A percentile compares a stretch with the other conserved stretches of the same genome.
Conservation (phyloP, 2,329 filamentous ascomycete genomes). For the Xylaria sp. region DNA sequence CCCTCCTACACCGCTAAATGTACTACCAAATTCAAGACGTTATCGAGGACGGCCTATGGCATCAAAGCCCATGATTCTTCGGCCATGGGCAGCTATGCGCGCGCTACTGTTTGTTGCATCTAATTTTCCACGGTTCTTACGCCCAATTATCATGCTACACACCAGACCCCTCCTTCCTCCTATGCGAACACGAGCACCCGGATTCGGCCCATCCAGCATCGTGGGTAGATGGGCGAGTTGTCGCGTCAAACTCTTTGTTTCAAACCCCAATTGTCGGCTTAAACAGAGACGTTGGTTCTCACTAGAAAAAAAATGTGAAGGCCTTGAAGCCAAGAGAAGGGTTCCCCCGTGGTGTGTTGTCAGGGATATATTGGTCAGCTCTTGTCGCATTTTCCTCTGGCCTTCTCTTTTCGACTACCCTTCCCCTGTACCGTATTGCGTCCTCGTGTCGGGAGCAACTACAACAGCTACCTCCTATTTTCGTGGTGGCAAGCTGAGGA, state of each 20-base stretch:
- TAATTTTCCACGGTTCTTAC: slow-evolving; percentile 6
- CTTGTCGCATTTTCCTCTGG: not conserved
- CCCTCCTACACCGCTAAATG: slow-evolving; percentile 4
- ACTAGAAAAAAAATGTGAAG: slow-evolving; percentile 1
- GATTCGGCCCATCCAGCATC: slow-evolving; percentile 4
- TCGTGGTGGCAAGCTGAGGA: not conserved
- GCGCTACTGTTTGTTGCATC: slow-evolving; percentile 8
- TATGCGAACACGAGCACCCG: slow-evolving; percentile 9
- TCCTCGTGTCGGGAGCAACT: not conserved
- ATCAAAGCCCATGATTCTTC: not conserved
- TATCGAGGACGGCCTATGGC: slow-evolving; percentile 6
- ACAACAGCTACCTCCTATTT: not conserved
- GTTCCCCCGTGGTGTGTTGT: not conserved
- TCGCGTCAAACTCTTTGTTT: slow-evolving; percentile 3
- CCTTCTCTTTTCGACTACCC: not conserved
- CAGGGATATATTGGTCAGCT: not conserved
- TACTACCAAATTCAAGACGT: slow-evolving; percentile 14
- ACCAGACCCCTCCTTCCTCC: slow-evolving; percentile 8
- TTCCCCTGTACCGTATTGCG: not conserved
- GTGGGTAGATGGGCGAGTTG: slow-evolving; percentile 3
- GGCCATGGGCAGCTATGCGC: not conserved
- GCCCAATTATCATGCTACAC: slow-evolving; percentile 3
- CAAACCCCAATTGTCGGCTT: not conserved
- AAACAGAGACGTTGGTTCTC: not conserved
- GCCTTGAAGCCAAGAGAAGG: slow-evolving; percentile 3